Evolutionary conservation across 2,329 filamentous ascomycete genomes (phyloP), one percentile per base, ranked within the genome.

Genomic region (Alternaria arborescens): DNA sequence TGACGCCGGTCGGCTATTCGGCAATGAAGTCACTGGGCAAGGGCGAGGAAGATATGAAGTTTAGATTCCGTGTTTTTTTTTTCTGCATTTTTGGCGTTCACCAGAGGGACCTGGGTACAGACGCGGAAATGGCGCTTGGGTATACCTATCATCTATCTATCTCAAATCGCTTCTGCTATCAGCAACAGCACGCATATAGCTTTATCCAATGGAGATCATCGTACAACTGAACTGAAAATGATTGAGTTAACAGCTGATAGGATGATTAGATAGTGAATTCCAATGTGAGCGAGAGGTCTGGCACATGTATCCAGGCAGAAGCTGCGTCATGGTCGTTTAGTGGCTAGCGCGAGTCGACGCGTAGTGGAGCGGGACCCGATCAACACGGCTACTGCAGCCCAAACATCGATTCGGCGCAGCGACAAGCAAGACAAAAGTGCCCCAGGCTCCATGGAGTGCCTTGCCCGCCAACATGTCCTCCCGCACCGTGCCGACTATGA

Each of bases 1-100:
- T 61, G 94, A 98, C 79, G 94, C 94, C 4, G 93, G 92, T 7
- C 89, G 92, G 79, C 80, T 98, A 50, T 97, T 97, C 82, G 92
- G 93, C 20, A 91, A 75, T 40, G 75, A 78, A 58, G 61, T 74
- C 14, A 61, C 60, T 41, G 70, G 67, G 2, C 54, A 55, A 18
- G 67, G 68, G 4, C 66, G 73, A 55, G 71, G 57, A 5, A 60
- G 73, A 28, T 76, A 68, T 41, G 74, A 76, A 26, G 74, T 72
- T 2, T 76, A 50, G 67, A 42, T 32, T 12, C n/a, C 22, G 22
- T 22, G 4, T 22, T 14, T 10, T 26, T 24, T 24, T 24, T 24
- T 24, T 48, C 10, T 20, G 11, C 22, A 38, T 44, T 30, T 51
- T 38, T 56, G 57, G 22, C 26, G 30, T 24, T 46, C 40, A 28